Conservation (phyloP, 176 grass and related monocot genomes). For the Oryza glumipatula region DNA sequence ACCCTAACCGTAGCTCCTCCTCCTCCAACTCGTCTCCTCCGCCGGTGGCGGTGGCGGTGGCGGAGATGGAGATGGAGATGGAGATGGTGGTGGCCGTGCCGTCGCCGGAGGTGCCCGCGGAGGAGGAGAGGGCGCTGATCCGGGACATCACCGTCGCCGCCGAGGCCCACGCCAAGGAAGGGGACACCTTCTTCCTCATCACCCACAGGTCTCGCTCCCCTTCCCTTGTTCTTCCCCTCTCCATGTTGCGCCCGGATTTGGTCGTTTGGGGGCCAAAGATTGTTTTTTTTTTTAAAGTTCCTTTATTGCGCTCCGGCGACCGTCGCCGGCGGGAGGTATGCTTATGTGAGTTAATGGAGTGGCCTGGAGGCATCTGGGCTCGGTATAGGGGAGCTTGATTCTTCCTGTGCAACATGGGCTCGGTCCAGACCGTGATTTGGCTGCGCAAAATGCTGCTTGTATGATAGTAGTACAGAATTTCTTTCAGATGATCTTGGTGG, state of each 20-base stretch:
- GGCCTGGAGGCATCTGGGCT: neutral
- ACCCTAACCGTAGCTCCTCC: constrained; percentile 44
- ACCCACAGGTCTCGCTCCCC: constrained; percentile 62
- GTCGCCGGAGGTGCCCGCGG: constrained; percentile 57
- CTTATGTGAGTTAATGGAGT: neutral
- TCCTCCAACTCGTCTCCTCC: constrained; percentile 16
- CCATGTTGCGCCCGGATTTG: neutral
- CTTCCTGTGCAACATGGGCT: neutral
- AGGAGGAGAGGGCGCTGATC: constrained; percentile 82
- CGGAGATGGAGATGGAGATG: neutral
- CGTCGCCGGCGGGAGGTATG: neutral
- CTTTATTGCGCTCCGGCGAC: neutral
- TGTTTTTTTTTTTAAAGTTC: neutral
- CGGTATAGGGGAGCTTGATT: too few relatives aligned
- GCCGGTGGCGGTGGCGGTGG: neutral
- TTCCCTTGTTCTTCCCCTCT: neutral
- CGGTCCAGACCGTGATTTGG: neutral
- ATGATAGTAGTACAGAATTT: too few relatives aligned
- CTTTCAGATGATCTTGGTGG: neutral
- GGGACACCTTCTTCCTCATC: constrained; percentile 93
- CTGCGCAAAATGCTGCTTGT: neutral
- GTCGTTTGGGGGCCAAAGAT: neutral
- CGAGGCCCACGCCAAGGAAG: constrained; percentile 86
- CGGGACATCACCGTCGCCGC: constrained; percentile 80
- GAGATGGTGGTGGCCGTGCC: constrained; percentile 24